Percentiles rank a stretch among this genome's conserved stretches.
These are phyloP conservation scores for Talaromyces trachyspermus DNA, from an alignment of 495 filamentous ascomycete species.

Conservation along the genomic window DNA sequence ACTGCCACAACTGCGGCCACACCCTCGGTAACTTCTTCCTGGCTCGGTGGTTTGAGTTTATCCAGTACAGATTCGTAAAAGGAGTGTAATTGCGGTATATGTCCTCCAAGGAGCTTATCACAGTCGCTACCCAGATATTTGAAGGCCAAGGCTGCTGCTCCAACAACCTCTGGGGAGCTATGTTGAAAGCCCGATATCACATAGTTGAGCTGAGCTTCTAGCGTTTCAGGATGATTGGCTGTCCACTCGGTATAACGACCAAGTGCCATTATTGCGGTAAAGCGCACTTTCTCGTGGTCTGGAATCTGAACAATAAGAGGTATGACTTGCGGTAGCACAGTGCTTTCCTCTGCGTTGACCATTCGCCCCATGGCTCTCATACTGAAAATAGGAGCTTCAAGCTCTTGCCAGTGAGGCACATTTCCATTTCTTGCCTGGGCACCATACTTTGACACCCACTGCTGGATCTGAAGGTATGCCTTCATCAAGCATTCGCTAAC, in stretches of 20 bases:
- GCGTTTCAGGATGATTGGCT: slow-evolving; percentile 80
- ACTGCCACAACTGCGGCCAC: slow-evolving; percentile 85
- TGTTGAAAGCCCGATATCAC: slow-evolving; percentile 87
- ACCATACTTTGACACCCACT: slow-evolving; percentile 79
- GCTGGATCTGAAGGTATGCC: slow-evolving; percentile 72
- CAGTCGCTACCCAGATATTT: slow-evolving; percentile 97
- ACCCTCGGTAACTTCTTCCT: slow-evolving; percentile 93
- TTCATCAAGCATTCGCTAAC: slow-evolving; percentile 84
- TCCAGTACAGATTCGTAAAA: slow-evolving; percentile 89
- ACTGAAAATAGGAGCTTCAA: slow-evolving; percentile 92
- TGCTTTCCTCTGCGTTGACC: slow-evolving; percentile 81
- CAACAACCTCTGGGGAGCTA: slow-evolving; percentile 75
- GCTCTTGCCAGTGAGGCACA: slow-evolving; percentile 93
- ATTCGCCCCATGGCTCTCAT: slow-evolving; percentile 96
- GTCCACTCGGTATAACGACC: slow-evolving; percentile 98
- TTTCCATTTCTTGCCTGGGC: slow-evolving; percentile 59
- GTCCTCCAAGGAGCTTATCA: slow-evolving; percentile 69
- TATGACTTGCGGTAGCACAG: slow-evolving; percentile 82
- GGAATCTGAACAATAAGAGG: slow-evolving; percentile 89
- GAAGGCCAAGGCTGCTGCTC: slow-evolving; percentile 87
- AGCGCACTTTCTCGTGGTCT: slow-evolving; percentile 89
- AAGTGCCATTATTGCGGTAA: slow-evolving; percentile 94
- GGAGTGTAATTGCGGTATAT: slow-evolving; percentile 73
- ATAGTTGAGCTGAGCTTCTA: slow-evolving; percentile 87
- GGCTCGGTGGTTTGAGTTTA: slow-evolving; percentile 72